Evolutionary conservation across 2,329 filamentous ascomycete genomes (phyloP).

Genomic region (Stagonosporopsis rhizophila): DNA sequence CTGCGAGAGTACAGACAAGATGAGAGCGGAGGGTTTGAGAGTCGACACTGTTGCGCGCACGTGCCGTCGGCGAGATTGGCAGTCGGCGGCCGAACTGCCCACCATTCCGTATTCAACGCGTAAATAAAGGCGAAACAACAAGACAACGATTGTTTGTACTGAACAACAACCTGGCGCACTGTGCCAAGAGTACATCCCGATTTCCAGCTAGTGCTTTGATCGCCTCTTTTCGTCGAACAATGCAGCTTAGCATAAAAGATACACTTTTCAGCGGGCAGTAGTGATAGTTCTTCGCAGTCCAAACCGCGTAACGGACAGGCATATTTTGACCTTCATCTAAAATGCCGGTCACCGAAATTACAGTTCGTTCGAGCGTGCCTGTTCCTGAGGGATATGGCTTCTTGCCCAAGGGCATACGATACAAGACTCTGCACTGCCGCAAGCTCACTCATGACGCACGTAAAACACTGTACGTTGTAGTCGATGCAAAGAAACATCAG

Average conservation of each 20-base stretch:
- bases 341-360: conserved; percentile 29
- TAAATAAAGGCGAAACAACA: background rate
- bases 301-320: background rate
- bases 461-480: conserved; percentile 38
- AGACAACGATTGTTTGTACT: background rate
- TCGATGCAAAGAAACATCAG: conserved; percentile 31
- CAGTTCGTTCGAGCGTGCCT: conserved; percentile 25
- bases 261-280: background rate
- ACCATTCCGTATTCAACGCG: background rate
- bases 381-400: conserved; percentile 44
- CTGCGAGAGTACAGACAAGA: no score
- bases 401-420: conserved; percentile 43
- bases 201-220: background rate
- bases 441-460: conserved; percentile 41
- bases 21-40: no score
- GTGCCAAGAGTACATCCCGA: background rate
- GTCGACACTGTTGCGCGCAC: background rate
- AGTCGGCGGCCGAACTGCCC: background rate
- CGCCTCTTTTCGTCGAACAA: background rate
- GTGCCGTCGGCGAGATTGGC: background rate
- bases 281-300: background rate
- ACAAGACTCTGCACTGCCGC: conserved; percentile 45
- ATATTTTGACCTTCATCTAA: background rate
- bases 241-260: background rate
- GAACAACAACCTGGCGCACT: background rate